Conservation (phyloP, 2,329 filamentous ascomycete species). For the Tolypocladium tropicale region DNA sequence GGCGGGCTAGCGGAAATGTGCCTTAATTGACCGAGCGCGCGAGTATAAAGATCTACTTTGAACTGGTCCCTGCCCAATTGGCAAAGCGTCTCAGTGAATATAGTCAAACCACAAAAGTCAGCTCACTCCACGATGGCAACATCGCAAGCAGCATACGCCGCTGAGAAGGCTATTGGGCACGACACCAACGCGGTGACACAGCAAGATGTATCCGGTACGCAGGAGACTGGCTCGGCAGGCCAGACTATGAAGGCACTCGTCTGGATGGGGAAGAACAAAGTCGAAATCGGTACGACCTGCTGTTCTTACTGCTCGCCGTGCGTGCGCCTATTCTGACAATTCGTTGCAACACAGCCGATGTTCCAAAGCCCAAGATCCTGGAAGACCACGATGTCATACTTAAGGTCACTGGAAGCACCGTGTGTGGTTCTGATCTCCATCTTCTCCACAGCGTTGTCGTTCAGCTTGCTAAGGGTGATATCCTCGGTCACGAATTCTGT, state of each 20-base stretch:
- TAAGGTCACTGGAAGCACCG: conserved; percentile 57
- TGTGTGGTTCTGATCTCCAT: conserved; percentile 50
- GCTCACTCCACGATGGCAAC: background rate
- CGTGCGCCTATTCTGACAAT: background rate
- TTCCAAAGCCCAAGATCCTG: conserved; percentile 60
- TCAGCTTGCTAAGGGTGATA: conserved; percentile 53
- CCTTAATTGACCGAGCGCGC: too few species aligned
- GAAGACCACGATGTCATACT: conserved; percentile 71
- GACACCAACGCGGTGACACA: background rate
- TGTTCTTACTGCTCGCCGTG: background rate
- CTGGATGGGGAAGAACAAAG: conserved; percentile 75
- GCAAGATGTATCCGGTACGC: background rate
- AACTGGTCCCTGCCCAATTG: too few species aligned
- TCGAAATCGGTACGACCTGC: conserved; percentile 46
- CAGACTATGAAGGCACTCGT: conserved; percentile 70
- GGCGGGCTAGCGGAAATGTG: too few species aligned
- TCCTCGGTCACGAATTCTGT: conserved; percentile 55
- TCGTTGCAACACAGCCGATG: conserved; percentile 36
- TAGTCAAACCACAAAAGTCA: background rate
- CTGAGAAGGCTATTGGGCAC: background rate
- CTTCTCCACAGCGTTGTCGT: conserved; percentile 46
- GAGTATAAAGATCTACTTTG: background rate
- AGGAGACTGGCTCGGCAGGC: background rate
- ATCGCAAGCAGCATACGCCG: background rate
- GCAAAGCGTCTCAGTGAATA: background rate